Evolutionary conservation across 1,139 yeast species (phyloP), one percentile per base, ranked within the genome.

Genomic region (Magnusiomyces paraingens): DNA sequence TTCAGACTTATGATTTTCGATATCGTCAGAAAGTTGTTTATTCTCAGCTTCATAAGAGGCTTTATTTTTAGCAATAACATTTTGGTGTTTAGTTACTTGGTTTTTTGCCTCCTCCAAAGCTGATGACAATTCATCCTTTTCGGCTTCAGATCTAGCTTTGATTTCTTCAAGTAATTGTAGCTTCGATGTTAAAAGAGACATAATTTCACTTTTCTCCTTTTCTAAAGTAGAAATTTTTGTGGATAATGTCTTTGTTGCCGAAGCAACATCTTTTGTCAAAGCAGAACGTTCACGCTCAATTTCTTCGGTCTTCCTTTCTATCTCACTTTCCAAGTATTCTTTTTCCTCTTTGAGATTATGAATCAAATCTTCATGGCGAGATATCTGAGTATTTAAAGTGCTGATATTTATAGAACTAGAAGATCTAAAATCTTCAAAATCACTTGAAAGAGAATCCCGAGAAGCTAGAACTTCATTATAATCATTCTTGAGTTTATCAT

Each of bases 241-340:
- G 26, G 58, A 50, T 12, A 58, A 53, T 39, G 57, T 59, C 42
- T 59, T 50, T 35, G 57, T 55, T 35, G 58, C 57, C 15, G 59
- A 53, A 4, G 55, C 57, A n/a, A 55, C 58, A 39, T 55, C 58
- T 42, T 54, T 58, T 29, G 58, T 57, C 18, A 58, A 52, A 6
- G 56, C 52, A 17, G 36, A 41, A 6, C 59, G 51, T 36, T 56
- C 57, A 26, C 50, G 54, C 50, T 59, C 57, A 35, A 55, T 52
- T n/a, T 53, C 50, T 36, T 46, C 41, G 6, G 49, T 52, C 49
- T 57, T 52, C 35, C 43, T 38, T 48, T 46, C 42, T 20, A 55
- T 17, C 20, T 52, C 54, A 8, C 35, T 17, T 26, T 43, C 36
- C 5, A 56, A 44, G 14, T 21, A 5, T 47, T 39, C 49, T 51